These are phyloP conservation scores for Cicer arietinum DNA, from an alignment of 306 rosid genomes.

Conservation along the genomic window DNA sequence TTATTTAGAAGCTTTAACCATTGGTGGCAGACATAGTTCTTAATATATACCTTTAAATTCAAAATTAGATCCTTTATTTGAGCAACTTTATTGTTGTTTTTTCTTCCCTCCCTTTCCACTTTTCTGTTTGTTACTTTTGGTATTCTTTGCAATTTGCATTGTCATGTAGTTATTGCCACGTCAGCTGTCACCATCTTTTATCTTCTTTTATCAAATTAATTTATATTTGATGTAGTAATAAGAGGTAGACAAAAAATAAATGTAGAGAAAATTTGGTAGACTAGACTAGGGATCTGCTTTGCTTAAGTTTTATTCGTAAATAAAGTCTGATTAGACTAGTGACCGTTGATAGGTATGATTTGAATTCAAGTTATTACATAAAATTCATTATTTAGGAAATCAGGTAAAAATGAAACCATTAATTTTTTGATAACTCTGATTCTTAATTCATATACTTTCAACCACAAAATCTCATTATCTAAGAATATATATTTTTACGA, in stretches of 20 bases:
- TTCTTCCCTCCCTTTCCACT: not conserved
- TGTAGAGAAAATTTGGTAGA: constrained; percentile 2
- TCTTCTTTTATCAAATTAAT: constrained; percentile 17
- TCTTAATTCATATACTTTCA: no score
- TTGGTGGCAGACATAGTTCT: constrained; percentile 13
- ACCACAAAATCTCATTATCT: no score
- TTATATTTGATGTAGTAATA: not conserved
- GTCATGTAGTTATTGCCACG: constrained; percentile 2
- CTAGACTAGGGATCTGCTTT: no score
- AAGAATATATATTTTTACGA: no score
- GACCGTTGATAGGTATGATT: no score
- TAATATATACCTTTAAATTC: constrained; percentile 15
- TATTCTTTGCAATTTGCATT: constrained; percentile 30
- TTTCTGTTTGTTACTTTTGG: constrained; percentile 22
- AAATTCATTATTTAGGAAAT: no score
- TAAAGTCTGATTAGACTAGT: no score
- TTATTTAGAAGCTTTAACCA: constrained; percentile 14
- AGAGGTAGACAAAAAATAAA: not conserved
- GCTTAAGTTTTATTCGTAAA: no score
- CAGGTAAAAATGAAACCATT: no score
- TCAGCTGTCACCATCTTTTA: constrained; percentile 11
- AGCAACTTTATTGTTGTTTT: constrained; percentile 18
- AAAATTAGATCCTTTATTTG: not conserved
- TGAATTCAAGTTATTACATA: no score
- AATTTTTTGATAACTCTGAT: no score